Evolutionary conservation across 1,139 yeast species (phyloP), one percentile per base, ranked within the genome.

Genomic region (Taiozyma onychis): DNA sequence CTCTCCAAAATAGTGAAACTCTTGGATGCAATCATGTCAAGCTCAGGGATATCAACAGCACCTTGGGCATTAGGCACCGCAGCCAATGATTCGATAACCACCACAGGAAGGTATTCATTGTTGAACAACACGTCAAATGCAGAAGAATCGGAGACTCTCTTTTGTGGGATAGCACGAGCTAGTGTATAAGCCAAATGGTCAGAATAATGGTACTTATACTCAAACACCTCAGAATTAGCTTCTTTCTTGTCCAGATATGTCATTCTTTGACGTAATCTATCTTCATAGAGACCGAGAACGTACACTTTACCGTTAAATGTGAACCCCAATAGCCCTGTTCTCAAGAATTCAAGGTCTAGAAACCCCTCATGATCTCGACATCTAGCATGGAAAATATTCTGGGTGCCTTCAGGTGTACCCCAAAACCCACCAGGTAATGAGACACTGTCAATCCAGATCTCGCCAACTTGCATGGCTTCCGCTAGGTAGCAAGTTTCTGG

Each of bases 381-480:
- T 54, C 80, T 80, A 0, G 96, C 96, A 62, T 86, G 95, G 67
- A 89, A 89, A 2, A 88, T 85, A 58, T 76, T 77, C 53, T 81
- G 84, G 0, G 95, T 85, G 50, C 87, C 95, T 14, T 75, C 73
- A 1, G 75, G 74, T 44, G 85, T 69, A 0, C 89, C 93, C 83
- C 89, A 89, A 62, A 87, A 88, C 0, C 96, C 96, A 8, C 96
- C 96, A 6, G 93, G 83, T 7, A 89, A 70, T 53, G 95, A 86
- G 3, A 93, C 95, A 52, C 91, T 83, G 63, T 89, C 96, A 24
- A 93, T 88, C 99, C 99, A 95, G 35, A 93, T 85, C 66, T 93
- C 99, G 24, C 99, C 99, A n/a, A 95, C 86, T 56, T 87, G 91
- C 59, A 88, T 81, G 45, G 76, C 80, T 3, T 80, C 77, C 4